Conservation (phyloP, 768 basidiomycete genomes). For the Holtermanniella nyarrowii region DNA sequence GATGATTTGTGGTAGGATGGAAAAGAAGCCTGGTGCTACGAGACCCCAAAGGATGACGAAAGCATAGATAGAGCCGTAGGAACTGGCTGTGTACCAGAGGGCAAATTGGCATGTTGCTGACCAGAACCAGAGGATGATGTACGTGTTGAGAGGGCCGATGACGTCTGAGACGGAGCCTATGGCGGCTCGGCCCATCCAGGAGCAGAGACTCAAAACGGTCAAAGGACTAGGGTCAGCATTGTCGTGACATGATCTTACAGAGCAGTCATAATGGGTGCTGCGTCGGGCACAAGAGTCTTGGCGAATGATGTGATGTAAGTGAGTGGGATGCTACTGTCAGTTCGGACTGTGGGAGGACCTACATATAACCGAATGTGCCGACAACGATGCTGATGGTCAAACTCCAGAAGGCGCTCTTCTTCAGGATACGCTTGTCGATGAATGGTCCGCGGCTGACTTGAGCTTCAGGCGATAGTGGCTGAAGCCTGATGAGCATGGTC, state of each 20-base stretch:
- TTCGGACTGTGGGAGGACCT: constrained; percentile 6
- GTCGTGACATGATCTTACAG: constrained; percentile 5
- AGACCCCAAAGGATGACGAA: constrained; percentile 23
- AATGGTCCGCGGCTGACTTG: constrained; percentile 15
- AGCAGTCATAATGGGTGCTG: constrained; percentile 12
- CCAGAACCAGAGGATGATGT: constrained; percentile 16
- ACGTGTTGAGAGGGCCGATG: constrained; percentile 30
- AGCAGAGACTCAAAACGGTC: constrained; percentile 13
- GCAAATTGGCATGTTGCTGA: constrained; percentile 21
- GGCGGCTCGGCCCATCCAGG: constrained; percentile 17
- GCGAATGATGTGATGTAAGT: constrained; percentile 3
- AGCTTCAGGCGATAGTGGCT: constrained; percentile 23
- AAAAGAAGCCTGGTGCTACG: constrained; percentile 9
- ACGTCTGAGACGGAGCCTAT: constrained; percentile 26
- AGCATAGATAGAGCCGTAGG: constrained; percentile 16
- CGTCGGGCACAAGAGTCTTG: constrained; percentile 4
- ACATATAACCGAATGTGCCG: constrained; percentile 17
- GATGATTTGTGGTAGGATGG: constrained; percentile 19
- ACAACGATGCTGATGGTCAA: constrained; percentile 12
- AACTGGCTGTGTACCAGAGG: constrained; percentile 23
- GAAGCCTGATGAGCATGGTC: constrained; percentile 13
- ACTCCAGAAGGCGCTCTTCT: constrained; percentile 18
- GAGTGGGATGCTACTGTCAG: constrained; percentile 2
- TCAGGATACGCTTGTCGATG: constrained; percentile 13
- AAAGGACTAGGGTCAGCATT: constrained; percentile 7